Evolutionary conservation across 129 eudicot genomes (phyloP).

Genomic region (Centrapalus pauciflorus): DNA sequence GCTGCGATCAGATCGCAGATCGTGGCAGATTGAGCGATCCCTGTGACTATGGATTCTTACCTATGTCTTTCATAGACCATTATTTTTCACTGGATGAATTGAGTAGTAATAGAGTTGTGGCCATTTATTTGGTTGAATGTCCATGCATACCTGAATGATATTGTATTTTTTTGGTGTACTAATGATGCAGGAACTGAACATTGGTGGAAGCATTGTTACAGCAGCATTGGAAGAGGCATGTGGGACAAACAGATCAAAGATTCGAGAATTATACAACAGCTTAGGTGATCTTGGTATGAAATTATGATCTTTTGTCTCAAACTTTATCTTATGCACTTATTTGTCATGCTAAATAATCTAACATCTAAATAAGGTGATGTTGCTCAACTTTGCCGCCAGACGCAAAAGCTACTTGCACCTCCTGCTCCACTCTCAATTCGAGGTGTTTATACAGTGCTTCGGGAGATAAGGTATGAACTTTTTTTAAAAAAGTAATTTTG

Average conservation of each 20-base stretch:
- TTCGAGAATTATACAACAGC: constrained; percentile 64
- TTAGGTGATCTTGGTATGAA: constrained; percentile 94
- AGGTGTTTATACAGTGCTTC: constrained; percentile 71
- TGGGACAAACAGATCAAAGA: constrained; percentile 69
- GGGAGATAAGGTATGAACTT: constrained; percentile 68
- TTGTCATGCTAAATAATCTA: constrained; percentile 22
- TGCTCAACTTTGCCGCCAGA: constrained; percentile 95
- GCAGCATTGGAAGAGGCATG: constrained; percentile 92
- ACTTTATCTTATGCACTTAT: not conserved
- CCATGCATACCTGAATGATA: not conserved
- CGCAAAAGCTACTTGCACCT: constrained; percentile 78
- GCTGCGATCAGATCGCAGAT: no score
- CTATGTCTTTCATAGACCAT: not conserved
- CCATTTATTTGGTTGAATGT: not conserved
- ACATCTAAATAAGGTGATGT: constrained; percentile 71
- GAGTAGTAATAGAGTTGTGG: not conserved
- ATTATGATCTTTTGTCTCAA: not conserved
- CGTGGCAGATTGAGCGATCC: no score
- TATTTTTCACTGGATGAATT: not conserved
- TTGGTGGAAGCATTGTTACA: constrained; percentile 78
- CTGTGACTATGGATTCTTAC: no score
- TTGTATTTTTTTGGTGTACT: not conserved
- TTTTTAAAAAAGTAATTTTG: not conserved
- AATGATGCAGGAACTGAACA: constrained; percentile 71
- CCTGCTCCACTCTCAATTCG: constrained; percentile 72